Conservation (phyloP, 2,329 filamentous ascomycete genomes). For the Blumeria hordei region DNA sequence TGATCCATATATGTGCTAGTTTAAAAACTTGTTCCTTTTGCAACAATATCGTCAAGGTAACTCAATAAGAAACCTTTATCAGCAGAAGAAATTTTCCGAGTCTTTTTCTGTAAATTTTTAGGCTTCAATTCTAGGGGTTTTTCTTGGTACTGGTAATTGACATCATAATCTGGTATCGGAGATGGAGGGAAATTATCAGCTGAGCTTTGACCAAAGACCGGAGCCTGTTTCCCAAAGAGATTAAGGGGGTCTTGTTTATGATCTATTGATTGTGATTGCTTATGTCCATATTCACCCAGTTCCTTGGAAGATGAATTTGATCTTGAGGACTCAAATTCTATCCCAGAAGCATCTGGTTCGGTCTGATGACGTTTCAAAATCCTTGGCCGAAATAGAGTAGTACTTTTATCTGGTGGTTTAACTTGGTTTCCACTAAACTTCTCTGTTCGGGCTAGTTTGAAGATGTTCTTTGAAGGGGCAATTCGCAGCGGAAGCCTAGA, state of each 20-base stretch:
- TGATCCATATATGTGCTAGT: too few species aligned
- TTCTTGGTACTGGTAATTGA: constrained; percentile 12
- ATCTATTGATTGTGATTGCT: constrained; percentile 18
- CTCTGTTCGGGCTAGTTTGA: constrained; percentile 3
- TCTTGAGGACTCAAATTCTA: neutral
- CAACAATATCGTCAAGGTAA: constrained; percentile 33
- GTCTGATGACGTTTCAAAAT: constrained; percentile 24
- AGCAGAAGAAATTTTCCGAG: constrained; percentile 36
- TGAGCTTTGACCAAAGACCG: constrained; percentile 1
- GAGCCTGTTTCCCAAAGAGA: constrained; percentile 9
- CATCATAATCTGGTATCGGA: neutral
- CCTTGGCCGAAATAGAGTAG: constrained; percentile 23
- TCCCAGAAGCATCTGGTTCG: neutral
- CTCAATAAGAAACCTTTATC: constrained; percentile 56
- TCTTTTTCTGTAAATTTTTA: constrained; percentile 19
- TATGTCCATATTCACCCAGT: constrained; percentile 2
- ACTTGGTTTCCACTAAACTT: constrained; percentile 1
- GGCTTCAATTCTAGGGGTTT: constrained; percentile 11
- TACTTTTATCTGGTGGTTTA: constrained; percentile 3
- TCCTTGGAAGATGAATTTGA: neutral
- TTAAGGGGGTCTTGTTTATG: constrained; percentile 21
- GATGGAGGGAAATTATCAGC: neutral
- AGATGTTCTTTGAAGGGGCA: neutral
- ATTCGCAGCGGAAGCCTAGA: constrained; percentile 3
- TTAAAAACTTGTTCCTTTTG: constrained; percentile 5